Conservation (phyloP, 768 basidiomycete genomes). For the Lentinula lateritia region DNA sequence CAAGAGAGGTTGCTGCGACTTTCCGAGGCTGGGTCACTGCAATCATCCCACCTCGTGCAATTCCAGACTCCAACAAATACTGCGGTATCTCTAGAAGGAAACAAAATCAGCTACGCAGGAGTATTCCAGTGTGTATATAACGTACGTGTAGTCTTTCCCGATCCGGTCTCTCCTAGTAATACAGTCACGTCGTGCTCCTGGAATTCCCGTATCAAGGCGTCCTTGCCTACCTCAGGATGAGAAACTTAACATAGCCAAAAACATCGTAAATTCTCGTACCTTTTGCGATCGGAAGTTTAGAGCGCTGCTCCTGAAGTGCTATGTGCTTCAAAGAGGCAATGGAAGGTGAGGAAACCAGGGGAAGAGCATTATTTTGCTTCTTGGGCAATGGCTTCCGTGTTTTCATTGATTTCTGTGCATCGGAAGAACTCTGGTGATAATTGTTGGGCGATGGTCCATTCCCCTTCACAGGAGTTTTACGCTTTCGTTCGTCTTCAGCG, state of each 20-base stretch:
- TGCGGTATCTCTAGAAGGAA: slow-evolving; percentile 81
- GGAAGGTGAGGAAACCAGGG: not conserved
- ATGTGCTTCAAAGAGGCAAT: slow-evolving; percentile 12
- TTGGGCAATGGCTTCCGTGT: slow-evolving; percentile 19
- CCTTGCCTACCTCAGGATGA: slow-evolving; percentile 46
- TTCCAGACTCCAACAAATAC: slow-evolving; percentile 81
- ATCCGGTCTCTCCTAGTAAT: slow-evolving; percentile 94
- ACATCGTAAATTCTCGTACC: slow-evolving; percentile 37
- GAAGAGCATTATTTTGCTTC: not conserved
- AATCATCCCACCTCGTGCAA: slow-evolving; percentile 68
- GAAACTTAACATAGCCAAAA: not conserved
- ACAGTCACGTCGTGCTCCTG: slow-evolving; percentile 77
- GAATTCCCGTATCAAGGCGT: slow-evolving; percentile 70
- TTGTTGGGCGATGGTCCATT: slow-evolving; percentile 22
- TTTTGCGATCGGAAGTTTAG: slow-evolving; percentile 72
- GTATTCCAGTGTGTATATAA: slow-evolving; percentile 15
- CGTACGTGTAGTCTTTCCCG: slow-evolving; percentile 97
- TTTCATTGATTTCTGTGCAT: slow-evolving; percentile 26
- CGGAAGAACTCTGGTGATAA: slow-evolving; percentile 14
- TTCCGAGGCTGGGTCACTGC: slow-evolving; percentile 93
- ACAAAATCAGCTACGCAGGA: not conserved
- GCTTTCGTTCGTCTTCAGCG: slow-evolving; percentile 26
- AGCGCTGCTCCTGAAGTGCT: slow-evolving; percentile 58
- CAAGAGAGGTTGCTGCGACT: slow-evolving; percentile 95
- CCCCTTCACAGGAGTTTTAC: slow-evolving; percentile 24